Evolutionary conservation across 345 rosid genomes (phyloP), one percentile per base, ranked within the genome.

Genomic region (Leavenworthia alabamica): DNA sequence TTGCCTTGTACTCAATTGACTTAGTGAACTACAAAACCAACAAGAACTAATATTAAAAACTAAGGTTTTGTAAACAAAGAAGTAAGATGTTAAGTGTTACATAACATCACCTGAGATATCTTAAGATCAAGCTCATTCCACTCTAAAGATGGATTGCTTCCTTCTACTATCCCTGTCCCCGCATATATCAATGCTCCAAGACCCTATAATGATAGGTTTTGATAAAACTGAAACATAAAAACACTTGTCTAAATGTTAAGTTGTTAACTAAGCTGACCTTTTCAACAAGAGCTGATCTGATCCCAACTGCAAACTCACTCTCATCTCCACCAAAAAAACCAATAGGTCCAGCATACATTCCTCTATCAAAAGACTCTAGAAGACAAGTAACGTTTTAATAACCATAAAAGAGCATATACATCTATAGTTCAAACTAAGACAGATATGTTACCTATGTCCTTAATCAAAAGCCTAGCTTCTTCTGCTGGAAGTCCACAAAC

Each of bases 251-350:
- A n/a, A 2, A 49, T 56, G 46, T 63, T 3, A 4, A 40, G 13
- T 27, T 33, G 2, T 1, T 3, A 20, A 13, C 11, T 10, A 27
- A 12, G 0, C 42, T 53, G 37, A 86, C 98, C 86, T 83, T 81
- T 69, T 83, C 82, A 19, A 88, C 94, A 72, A 91, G 73, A 31
- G 98, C 88, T 35, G 88, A 91, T 75, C 96, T 79, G 84, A 67
- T 96, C 98, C 39, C n/a, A n/a, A n/a, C n/a, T n/a, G n/a, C n/a
- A n/a, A n/a, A 88, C 91, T 91, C 98, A 69, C 98, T 84, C 74
- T 88, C 96, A n/a, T 44, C 82, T 82, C 98, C 98, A 69, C 98
- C 96, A 81, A 88, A 86, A 82, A 92, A 91, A 14, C 95, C 98
- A 61, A 92, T 75, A 29, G 98, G 95, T 14, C 96, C 98, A 64